Conservation (phyloP, 2,329 filamentous ascomycete species). For the Verticillium zaregamsianum region DNA sequence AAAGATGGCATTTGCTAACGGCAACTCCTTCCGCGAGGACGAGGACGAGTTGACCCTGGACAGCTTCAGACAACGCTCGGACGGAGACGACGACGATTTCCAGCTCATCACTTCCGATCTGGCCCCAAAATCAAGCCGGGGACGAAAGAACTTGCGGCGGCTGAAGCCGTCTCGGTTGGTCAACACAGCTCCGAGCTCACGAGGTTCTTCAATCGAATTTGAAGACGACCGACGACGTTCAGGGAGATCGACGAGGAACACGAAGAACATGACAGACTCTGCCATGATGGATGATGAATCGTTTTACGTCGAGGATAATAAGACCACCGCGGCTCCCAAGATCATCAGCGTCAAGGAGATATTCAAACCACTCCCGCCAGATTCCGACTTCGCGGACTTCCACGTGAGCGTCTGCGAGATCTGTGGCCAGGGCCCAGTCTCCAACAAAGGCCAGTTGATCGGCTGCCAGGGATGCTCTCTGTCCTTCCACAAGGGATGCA, state of each 20-base stretch:
- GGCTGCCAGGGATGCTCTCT: slow-evolving; percentile 88
- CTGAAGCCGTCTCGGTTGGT: slow-evolving; percentile 14
- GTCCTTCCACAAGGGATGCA: slow-evolving; percentile 77
- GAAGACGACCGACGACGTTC: slow-evolving; percentile 45
- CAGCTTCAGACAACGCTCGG: slow-evolving; percentile 16
- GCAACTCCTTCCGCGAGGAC: slow-evolving; percentile 7
- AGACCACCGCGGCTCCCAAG: slow-evolving; percentile 42
- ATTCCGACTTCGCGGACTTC: slow-evolving; percentile 62
- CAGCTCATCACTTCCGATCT: slow-evolving; percentile 33
- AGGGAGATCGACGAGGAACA: slow-evolving; percentile 38
- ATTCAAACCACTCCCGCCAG: slow-evolving; percentile 59
- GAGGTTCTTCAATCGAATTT: slow-evolving; percentile 48
- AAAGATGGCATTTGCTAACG: slow-evolving; percentile 18
- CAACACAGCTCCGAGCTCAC: slow-evolving; percentile 17
- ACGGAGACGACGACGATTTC: slow-evolving; percentile 29
- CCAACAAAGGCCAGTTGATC: slow-evolving; percentile 66
- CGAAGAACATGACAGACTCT: slow-evolving; percentile 44
- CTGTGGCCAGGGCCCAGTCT: slow-evolving; percentile 54
- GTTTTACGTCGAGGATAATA: slow-evolving; percentile 45
- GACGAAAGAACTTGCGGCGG: slow-evolving; percentile 13
- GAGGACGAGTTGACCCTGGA: slow-evolving; percentile 26
- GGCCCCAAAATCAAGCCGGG: slow-evolving; percentile 6
- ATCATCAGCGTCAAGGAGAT: slow-evolving; percentile 65
- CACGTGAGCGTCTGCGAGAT: slow-evolving; percentile 71
- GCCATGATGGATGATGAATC: slow-evolving; percentile 56